Percentiles rank a stretch among this genome's conserved stretches.
Conservation (phyloP, 2,329 filamentous ascomycete genomes). For the Tolypocladium pustulatum region DNA sequence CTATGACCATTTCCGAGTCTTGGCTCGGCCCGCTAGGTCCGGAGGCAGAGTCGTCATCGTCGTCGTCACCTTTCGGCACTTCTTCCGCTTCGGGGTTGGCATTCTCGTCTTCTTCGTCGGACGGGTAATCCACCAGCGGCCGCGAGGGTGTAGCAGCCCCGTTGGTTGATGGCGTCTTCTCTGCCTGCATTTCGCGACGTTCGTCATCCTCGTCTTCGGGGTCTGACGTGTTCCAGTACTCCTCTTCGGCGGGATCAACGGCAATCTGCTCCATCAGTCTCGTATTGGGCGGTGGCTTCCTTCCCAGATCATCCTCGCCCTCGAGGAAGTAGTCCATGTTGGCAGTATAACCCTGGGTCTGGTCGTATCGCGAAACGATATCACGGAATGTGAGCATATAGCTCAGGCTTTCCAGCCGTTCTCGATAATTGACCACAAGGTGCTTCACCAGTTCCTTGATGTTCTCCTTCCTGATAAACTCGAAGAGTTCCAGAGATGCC, state of each 20-base stretch:
- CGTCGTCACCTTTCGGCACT: conserved; percentile 20
- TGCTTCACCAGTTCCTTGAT: conserved; percentile 75
- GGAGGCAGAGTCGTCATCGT: conserved; percentile 13
- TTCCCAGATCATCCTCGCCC: conserved; percentile 48
- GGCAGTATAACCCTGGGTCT: conserved; percentile 56
- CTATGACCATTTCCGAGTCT: conserved; percentile 5
- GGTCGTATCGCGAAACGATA: conserved; percentile 68
- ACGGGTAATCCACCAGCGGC: conserved; percentile 82
- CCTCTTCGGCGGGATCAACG: conserved; percentile 76
- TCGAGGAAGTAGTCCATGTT: conserved; percentile 65
- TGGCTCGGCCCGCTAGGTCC: conserved; percentile 13
- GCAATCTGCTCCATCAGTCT: conserved; percentile 62
- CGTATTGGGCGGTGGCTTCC: conserved; percentile 29
- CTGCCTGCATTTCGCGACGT: conserved; percentile 14
- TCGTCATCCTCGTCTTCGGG: conserved; percentile 64
- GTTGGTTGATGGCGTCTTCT: conserved; percentile 37
- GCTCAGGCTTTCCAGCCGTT: conserved; percentile 62
- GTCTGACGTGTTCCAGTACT: conserved; percentile 87
- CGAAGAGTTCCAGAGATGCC: conserved; percentile 87
- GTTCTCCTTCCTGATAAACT: conserved; percentile 74
- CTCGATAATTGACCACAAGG: conserved; percentile 73
- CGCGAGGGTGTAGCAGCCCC: conserved; percentile 53
- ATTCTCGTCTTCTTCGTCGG: conserved; percentile 66
- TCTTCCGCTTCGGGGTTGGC: conserved; percentile 44
- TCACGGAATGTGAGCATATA: conserved; percentile 79